A percentile compares a stretch with the other conserved stretches of the same genome.
Evolutionary conservation across 768 basidiomycete genomes (phyloP).

Genomic region (Agaricus sinodeliciosus): DNA sequence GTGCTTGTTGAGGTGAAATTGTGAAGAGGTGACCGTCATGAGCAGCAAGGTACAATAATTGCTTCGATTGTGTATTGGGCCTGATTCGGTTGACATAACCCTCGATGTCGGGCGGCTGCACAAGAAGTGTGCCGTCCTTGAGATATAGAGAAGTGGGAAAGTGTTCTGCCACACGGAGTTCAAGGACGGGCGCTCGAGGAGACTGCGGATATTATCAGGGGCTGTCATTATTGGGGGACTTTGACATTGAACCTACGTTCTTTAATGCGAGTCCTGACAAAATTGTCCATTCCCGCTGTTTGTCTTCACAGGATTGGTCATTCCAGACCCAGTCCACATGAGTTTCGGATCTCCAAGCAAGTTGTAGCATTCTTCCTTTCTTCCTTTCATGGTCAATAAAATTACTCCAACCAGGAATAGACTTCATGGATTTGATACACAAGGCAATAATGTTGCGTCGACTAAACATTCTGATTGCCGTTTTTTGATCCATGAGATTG

Average conservation of each 20-base stretch:
- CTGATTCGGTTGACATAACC: slow-evolving; percentile 77
- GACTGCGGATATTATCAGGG: slow-evolving; percentile 20
- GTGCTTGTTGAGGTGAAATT: slow-evolving; percentile 40
- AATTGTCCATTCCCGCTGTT: slow-evolving; percentile 61
- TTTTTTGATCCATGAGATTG: slow-evolving; percentile 29
- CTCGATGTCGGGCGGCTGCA: slow-evolving; percentile 79
- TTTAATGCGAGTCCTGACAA: slow-evolving; percentile 69
- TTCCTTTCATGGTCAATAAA: slow-evolving; percentile 47
- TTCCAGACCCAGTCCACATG: slow-evolving; percentile 86
- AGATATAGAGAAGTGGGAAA: slow-evolving; percentile 39
- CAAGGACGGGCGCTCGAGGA: slow-evolving; percentile 45
- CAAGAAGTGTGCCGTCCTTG: slow-evolving; percentile 41
- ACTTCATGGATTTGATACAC: slow-evolving; percentile 49
- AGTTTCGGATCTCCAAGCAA: slow-evolving; percentile 73
- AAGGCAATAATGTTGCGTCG: slow-evolving; percentile 56
- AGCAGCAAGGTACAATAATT: slow-evolving; percentile 61
- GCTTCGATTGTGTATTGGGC: slow-evolving; percentile 48
- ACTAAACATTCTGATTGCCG: slow-evolving; percentile 46
- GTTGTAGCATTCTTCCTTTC: slow-evolving; percentile 53
- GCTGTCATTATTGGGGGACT: background rate
- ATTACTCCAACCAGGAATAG: slow-evolving; percentile 54
- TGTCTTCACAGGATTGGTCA: slow-evolving; percentile 57
- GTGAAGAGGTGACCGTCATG: slow-evolving; percentile 73
- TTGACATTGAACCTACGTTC: slow-evolving; percentile 41
- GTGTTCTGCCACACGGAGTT: slow-evolving; percentile 74